These are phyloP conservation scores for Durio zibethinus DNA, from an alignment of 345 rosid genomes.

Conservation along the genomic window DNA sequence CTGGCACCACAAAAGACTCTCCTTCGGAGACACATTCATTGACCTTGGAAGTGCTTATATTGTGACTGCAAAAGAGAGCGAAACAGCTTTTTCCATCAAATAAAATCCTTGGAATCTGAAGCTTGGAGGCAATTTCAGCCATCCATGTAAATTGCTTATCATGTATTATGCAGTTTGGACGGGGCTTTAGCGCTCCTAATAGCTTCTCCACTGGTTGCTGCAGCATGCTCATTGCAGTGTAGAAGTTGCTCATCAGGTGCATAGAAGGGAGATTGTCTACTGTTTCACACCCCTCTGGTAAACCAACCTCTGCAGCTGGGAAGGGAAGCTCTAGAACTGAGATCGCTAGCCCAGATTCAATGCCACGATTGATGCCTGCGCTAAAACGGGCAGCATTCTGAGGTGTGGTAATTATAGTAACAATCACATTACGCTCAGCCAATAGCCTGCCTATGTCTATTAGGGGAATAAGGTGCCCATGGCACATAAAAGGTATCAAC, in stretches of 20 bases:
- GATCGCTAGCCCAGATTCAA: slow-evolving; percentile 19
- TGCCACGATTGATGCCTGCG: not conserved
- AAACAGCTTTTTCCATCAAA: slow-evolving; percentile 39
- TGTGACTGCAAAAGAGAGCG: slow-evolving; percentile 20
- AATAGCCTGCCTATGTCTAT: slow-evolving; percentile 25
- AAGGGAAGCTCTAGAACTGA: slow-evolving; percentile 23
- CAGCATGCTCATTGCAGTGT: slow-evolving; percentile 19
- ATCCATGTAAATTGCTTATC: slow-evolving; percentile 30
- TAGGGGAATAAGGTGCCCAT: slow-evolving; percentile 27
- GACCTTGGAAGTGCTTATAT: slow-evolving; percentile 12
- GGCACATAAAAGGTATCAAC: slow-evolving; percentile 18
- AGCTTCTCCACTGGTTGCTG: slow-evolving; percentile 20
- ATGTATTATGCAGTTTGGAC: slow-evolving; percentile 31
- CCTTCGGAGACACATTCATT: slow-evolving; percentile 17
- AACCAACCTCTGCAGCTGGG: slow-evolving; percentile 27
- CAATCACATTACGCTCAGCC: slow-evolving; percentile 1
- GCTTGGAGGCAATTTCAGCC: not conserved
- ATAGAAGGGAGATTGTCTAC: slow-evolving; percentile 29
- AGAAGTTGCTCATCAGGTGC: not conserved
- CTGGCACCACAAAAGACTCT: slow-evolving; percentile 32
- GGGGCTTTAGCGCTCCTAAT: slow-evolving; percentile 11
- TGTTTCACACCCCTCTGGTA: slow-evolving; percentile 38
- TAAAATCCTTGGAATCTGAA: slow-evolving; percentile 26
- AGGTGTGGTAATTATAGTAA: slow-evolving; percentile 26
- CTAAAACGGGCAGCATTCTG: slow-evolving; percentile 25